phyloP scores from a whole-genome alignment of 2,329 filamentous ascomycete genomes.

The Verticillium tricorpus region DNA sequence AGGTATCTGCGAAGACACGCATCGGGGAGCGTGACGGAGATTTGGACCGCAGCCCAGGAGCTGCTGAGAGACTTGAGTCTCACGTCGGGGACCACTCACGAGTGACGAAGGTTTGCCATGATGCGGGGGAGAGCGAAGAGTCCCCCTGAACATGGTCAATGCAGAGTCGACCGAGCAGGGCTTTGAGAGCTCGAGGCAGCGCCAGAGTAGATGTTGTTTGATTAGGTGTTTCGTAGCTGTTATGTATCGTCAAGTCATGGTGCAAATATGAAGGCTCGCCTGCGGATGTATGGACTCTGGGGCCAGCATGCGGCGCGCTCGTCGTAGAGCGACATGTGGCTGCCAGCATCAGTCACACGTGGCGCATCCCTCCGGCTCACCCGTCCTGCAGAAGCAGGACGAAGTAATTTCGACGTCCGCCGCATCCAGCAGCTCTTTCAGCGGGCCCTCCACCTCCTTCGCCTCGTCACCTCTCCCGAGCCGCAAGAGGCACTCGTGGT shows the following conservation, averaged over 20 bases:
- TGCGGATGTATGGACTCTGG: no score
- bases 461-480: constrained; percentile 43
- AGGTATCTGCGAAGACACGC: not conserved
- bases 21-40: constrained; percentile 16
- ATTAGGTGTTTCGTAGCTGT: not conserved
- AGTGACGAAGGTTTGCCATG: not conserved
- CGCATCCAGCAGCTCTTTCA: constrained; percentile 46
- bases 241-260: not conserved
- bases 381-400: constrained; percentile 48
- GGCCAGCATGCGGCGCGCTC: no score
- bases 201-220: no score
- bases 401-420: constrained; percentile 55
- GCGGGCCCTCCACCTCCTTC: constrained; percentile 29
- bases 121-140: no score
- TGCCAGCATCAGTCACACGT: not conserved
- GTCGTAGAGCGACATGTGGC: no score
- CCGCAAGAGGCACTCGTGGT: constrained; percentile 62
- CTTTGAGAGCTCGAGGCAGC: no score
- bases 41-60: constrained; percentile 27
- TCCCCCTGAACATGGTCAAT: no score
- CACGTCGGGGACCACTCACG: not conserved
- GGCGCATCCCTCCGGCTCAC: not conserved
- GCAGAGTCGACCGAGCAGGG: no score
- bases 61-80: constrained; percentile 20
- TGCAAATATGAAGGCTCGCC: not conserved